Percentiles rank a stretch among this genome's conserved stretches.
Evolutionary conservation across 2,329 filamentous ascomycete genomes (phyloP).

Genomic region (Alternaria ventricosa): DNA sequence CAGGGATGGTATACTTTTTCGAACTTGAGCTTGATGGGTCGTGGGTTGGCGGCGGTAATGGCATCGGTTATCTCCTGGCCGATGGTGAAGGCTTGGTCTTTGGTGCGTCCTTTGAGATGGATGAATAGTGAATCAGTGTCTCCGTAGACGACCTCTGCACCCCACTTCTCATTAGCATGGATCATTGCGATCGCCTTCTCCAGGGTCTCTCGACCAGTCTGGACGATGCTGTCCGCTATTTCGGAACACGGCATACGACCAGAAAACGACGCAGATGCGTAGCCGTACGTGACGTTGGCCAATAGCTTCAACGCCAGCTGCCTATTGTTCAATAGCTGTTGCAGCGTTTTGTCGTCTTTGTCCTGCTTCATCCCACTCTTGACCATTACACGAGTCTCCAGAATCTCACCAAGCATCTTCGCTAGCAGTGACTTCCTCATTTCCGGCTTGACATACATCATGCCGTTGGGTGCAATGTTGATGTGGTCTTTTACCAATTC

Average conservation of each 20-base stretch:
- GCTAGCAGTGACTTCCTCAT: conserved; percentile 90
- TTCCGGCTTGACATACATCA: conserved; percentile 88
- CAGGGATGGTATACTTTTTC: conserved; percentile 98
- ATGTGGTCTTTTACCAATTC: conserved; percentile 82
- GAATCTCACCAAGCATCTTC: conserved; percentile 94
- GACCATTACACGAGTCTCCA: conserved; percentile 97
- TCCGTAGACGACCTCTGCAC: conserved; percentile 95
- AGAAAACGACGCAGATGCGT: conserved; percentile 95
- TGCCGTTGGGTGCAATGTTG: conserved; percentile 93
- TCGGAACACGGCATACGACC: conserved; percentile 98
- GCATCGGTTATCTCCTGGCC: conserved; percentile 89
- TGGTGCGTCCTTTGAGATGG: conserved; percentile 83
- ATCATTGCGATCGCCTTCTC: conserved; percentile 93
- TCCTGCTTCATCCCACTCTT: conserved; percentile 96
- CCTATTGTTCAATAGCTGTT: conserved; percentile 88
- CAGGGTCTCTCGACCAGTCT: conserved; percentile 91
- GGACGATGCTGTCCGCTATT: conserved; percentile 97
- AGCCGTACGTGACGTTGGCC: conserved; percentile 98
- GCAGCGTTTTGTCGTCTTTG: conserved; percentile 83
- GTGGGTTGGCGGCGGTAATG: conserved; percentile 87
- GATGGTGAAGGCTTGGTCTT: conserved; percentile 87
- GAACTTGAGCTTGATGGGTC: conserved; percentile 94
- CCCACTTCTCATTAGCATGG: conserved; percentile 85
- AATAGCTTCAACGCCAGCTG: conserved; percentile 94
- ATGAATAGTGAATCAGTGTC: conserved; percentile 97